These are phyloP conservation scores for Sclerotinia borealis DNA, from an alignment of 2,329 filamentous ascomycete genomes.

Conservation along the genomic window DNA sequence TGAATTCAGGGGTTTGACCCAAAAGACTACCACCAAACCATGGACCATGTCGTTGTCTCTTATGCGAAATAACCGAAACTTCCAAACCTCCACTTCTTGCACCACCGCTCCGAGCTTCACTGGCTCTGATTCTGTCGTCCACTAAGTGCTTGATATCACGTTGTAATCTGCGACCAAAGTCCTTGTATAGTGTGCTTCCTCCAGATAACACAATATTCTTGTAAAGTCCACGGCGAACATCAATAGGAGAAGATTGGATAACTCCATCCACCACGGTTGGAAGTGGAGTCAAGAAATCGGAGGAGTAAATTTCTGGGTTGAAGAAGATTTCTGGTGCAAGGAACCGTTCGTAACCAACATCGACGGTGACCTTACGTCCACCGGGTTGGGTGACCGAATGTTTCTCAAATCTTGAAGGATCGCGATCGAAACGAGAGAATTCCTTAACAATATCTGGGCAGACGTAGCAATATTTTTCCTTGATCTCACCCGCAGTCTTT, in stretches of 20 bases:
- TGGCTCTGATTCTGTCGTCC: conserved; percentile 85
- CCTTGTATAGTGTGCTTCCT: conserved; percentile 95
- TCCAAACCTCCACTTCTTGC: conserved; percentile 87
- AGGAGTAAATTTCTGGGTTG: conserved; percentile 99
- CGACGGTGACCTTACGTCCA: conserved; percentile 76
- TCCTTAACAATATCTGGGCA: conserved; percentile 99
- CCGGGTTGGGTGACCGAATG: conserved; percentile 83
- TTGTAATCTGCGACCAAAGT: conserved; percentile 93
- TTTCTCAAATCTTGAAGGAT: conserved; percentile 84
- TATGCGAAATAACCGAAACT: conserved; percentile 95
- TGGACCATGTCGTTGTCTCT: conserved; percentile 91
- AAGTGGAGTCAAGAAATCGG: conserved; percentile 93
- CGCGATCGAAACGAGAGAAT: conserved; percentile 88
- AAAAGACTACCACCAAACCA: conserved; percentile 98
- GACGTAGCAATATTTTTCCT: conserved; percentile 98
- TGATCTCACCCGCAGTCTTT: conserved; percentile 96
- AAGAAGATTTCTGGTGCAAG: conserved; percentile 98
- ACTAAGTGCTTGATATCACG: conserved; percentile 95
- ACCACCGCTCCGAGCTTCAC: conserved; percentile 84
- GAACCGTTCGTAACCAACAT: conserved; percentile 97
- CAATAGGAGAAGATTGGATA: conserved; percentile 95
- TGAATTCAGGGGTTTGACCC: conserved; percentile 96
- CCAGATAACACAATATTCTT: conserved; percentile 99
- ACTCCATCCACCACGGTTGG: conserved; percentile 92
- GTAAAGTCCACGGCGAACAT: conserved; percentile 93